Base-by-base conservation (phyloP, 2,329 filamentous ascomycete genomes). In the Neonectria coccinea region DNA sequence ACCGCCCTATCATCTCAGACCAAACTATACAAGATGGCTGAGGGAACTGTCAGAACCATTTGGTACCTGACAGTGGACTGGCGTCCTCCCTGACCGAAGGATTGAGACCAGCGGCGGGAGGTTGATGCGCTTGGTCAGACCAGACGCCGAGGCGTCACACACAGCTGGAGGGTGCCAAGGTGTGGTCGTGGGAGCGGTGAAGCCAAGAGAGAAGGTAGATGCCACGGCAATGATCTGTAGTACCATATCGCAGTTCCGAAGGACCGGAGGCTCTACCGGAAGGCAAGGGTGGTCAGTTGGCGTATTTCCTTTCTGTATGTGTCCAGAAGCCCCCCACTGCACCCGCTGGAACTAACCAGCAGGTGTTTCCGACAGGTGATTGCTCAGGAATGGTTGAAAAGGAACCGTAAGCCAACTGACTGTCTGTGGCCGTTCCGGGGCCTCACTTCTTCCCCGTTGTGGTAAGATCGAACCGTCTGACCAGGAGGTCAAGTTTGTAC, bases 1-100 rank as follows among this genome's bases (percentile, higher is more conserved):
- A 89, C 88, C 93, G 92, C 88, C 83, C 83, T 87, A 52, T 87
- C 86, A 76, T 89, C 87, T 86, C 83, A 70, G 67, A 60, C 65
- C 62, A 63, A 58, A 72, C 74, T 75, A 87, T 85, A 79, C 45
- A 73, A 75, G 72, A 70, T 73, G 70, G 67, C 65, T 70, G 85
- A 88, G 88, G 88, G 72, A 81, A 74, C 66, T 76, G 70, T 73
- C 73, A 67, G 71, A 65, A 69, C 67, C 76, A 66, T 53, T 50
- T 41, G 70, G 69, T 67, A 72, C 70, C 68, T 67, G 73, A 76
- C 74, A 72, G 73, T 67, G 71, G 72, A 79, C 82, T 84, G 85
- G 86, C 84, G 86, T 79, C 85, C 80, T 74, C 79, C 73, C 60
- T 71, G 72, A 72, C 77, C 77, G 77, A 79, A 75, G 79, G 81